Base-by-base conservation (phyloP, 306 rosid genomes). In the Citrullus amarus region DNA sequence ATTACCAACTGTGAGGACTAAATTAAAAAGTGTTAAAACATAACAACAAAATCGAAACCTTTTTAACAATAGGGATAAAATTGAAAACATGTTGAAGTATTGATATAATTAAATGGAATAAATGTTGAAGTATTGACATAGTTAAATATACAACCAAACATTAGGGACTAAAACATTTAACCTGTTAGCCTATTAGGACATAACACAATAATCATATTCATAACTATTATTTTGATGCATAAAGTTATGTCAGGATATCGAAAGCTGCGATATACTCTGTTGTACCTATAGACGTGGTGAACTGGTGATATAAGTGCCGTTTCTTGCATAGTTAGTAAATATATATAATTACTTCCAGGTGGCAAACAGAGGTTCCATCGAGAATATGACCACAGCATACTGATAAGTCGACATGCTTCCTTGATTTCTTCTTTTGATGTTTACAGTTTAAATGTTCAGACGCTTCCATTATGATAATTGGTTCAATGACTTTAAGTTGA, bases 401-500 rank as follows among this genome's bases (percentile, higher is more conserved):
- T 30, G 50, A 53, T 9, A 58, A 8, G 36, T 54, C 66, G 71
- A 50, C 44, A 48, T 56, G 55, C 69, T 83, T 50, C 68, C 18
- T 50, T 58, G 59, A 41, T 71, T 78, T 30, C 50, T 70, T 43
- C 20, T 18, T 22, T 57, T 50, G 32, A 50, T 53, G 14, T 65
- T 78, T 43, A 39, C 53, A 12, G 72, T 46, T 77, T 77, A 22
- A 69, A 56, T 62, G 30, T 38, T 63, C 70, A 34, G 22, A 25
- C 22, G 41, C 30, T 20, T 54, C 57, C 51, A 38, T 65, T 66
- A 48, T 50, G 13, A n/a, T 56, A 6, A 56, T 78, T 76, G 69
- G 76, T 65, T 79, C 53, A 41, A 69, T 58, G 79, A 70, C 36
- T 68, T 80, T 59, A 38, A 75, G 59, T 55, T 80, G 58, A 80